Percentiles rank a stretch among this genome's conserved stretches.
These are phyloP conservation scores for Solidago caesia DNA, from an alignment of 129 eudicot genomes.

Conservation along the genomic window DNA sequence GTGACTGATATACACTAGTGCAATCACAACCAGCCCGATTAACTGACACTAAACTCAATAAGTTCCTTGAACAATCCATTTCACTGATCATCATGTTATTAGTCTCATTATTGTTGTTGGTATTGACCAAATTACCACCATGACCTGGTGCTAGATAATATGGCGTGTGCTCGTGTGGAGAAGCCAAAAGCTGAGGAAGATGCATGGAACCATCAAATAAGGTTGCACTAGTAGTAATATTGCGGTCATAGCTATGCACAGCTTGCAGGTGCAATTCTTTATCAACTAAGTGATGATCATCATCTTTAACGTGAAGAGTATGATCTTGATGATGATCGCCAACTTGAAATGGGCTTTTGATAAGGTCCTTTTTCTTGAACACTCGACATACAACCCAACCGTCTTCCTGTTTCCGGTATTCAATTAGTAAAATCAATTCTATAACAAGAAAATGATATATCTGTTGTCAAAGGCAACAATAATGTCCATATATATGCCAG, in stretches of 20 bases:
- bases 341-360: slow-evolving; percentile 45
- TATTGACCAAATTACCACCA: slow-evolving; percentile 14
- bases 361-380: slow-evolving; percentile 69
- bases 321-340: slow-evolving; percentile 29
- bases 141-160: slow-evolving; percentile 28
- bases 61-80: slow-evolving; percentile 46
- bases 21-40: slow-evolving; percentile 31
- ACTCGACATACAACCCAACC: slow-evolving; percentile 98
- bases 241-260: slow-evolving; percentile 26
- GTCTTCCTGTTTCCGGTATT: slow-evolving; percentile 57
- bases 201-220: slow-evolving; percentile 60
- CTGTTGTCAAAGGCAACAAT: too few species aligned
- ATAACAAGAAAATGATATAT: not conserved
- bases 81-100: slow-evolving; percentile 31
- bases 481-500: not conserved
- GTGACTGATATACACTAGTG: slow-evolving; percentile 30
- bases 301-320: slow-evolving; percentile 30
- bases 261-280: slow-evolving; percentile 19
- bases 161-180: slow-evolving; percentile 19
- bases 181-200: slow-evolving; percentile 66
- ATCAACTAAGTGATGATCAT: slow-evolving; percentile 34
- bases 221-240: slow-evolving; percentile 28
- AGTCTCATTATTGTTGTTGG: slow-evolving; percentile 17
- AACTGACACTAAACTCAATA: slow-evolving; percentile 48
- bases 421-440: slow-evolving; percentile 1